These are phyloP conservation scores for Colletotrichum euphorbiae DNA, from an alignment of 2,329 filamentous ascomycete genomes.

Conservation along the genomic window DNA sequence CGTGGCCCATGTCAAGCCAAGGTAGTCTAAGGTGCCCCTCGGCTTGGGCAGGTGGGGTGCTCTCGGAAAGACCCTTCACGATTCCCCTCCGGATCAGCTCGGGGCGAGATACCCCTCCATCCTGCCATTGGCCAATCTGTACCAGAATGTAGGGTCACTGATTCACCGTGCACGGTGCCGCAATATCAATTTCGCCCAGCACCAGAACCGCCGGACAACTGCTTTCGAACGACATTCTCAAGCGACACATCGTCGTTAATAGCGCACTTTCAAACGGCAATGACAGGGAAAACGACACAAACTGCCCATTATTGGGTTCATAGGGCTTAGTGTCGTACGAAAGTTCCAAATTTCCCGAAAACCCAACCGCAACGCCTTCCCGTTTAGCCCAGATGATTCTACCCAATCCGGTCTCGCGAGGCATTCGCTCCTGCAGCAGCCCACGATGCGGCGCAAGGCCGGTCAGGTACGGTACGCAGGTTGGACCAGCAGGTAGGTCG, in stretches of 20 bases:
- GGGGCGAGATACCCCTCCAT: constrained; percentile 7
- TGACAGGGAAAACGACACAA: constrained; percentile 10
- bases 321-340: constrained; percentile 1
- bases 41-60: no score
- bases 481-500: constrained; percentile 3
- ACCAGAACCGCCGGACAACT: not conserved
- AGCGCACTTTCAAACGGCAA: constrained; percentile 7
- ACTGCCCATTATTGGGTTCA: not conserved
- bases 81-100: not conserved
- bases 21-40: no score
- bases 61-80: not conserved
- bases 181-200: constrained; percentile 20
- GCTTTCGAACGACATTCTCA: constrained; percentile 7
- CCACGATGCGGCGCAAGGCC: constrained; percentile 4
- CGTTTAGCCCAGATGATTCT: not conserved
- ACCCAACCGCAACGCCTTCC: constrained; percentile 8
- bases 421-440: constrained; percentile 9
- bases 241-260: not conserved
- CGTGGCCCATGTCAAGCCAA: not conserved
- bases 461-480: not conserved
- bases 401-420: not conserved
- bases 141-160: constrained; percentile 8
- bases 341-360: constrained; percentile 5
- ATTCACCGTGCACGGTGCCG: constrained; percentile 33
- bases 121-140: constrained; percentile 14